Conservation (phyloP, 768 basidiomycete genomes). For the Dioszegia crocea region DNA sequence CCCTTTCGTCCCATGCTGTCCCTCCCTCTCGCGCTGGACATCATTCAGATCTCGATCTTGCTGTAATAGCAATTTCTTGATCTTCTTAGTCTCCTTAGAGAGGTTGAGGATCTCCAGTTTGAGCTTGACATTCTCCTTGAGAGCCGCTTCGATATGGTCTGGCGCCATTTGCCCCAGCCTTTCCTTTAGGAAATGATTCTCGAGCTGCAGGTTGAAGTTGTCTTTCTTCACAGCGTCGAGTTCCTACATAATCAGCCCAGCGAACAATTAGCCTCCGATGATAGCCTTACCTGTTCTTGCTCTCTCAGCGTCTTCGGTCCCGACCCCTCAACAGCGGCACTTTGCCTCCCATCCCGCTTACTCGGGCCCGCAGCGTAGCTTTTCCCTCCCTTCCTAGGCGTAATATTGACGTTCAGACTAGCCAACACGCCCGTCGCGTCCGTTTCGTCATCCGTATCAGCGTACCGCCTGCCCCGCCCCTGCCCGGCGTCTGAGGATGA, state of each 20-base stretch:
- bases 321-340: constrained; percentile 31
- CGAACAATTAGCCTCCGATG: background rate
- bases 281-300: constrained; percentile 78
- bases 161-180: constrained; percentile 82
- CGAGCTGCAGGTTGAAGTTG: constrained; percentile 92
- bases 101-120: constrained; percentile 88
- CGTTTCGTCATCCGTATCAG: constrained; percentile 31
- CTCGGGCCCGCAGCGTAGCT: constrained; percentile 19
- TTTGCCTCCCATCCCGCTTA: constrained; percentile 40
- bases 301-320: constrained; percentile 73
- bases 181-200: constrained; percentile 92
- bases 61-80: constrained; percentile 81
- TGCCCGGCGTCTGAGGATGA: constrained; percentile 9
- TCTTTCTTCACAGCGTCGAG: constrained; percentile 94
- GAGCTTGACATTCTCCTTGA: constrained; percentile 87
- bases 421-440: constrained; percentile 12
- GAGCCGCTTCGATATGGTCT: constrained; percentile 83
- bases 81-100: constrained; percentile 83
- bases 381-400: constrained; percentile 12
- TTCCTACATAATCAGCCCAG: constrained; percentile 57
- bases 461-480: constrained; percentile 10
- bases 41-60: constrained; percentile 71
- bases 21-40: constrained; percentile 50
- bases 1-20: constrained; percentile 47
- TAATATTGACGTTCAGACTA: constrained; percentile 18